phyloP scores from a whole-genome alignment of 305 asterid species.

The Vinca major region DNA sequence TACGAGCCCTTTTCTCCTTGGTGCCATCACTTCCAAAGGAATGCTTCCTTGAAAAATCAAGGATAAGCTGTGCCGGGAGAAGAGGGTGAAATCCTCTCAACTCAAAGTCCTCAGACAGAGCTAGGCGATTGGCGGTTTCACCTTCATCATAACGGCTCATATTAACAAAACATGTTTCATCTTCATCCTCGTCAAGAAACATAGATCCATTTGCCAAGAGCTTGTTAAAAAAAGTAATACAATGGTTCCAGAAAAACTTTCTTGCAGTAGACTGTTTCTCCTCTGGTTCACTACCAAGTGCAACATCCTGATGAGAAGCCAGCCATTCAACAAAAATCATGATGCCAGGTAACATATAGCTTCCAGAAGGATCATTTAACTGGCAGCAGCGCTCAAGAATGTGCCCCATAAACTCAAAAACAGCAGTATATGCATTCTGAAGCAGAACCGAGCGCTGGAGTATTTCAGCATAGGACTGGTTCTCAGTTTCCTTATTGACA shows the following conservation, averaged over 20 bases:
- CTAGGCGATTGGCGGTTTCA: constrained; percentile 71
- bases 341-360: constrained; percentile 78
- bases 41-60: constrained; percentile 78
- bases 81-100: constrained; percentile 90
- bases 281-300: constrained; percentile 57
- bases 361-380: constrained; percentile 62
- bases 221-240: constrained; percentile 54
- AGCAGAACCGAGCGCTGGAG: constrained; percentile 84
- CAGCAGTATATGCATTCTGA: constrained; percentile 73
- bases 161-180: constrained; percentile 66
- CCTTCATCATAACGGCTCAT: constrained; percentile 85
- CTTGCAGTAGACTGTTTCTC: constrained; percentile 70
- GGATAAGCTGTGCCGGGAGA: constrained; percentile 81
- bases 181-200: constrained; percentile 50
- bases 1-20: constrained; percentile 52
- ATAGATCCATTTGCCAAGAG: constrained; percentile 49
- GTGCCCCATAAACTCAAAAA: constrained; percentile 75
- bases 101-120: constrained; percentile 84
- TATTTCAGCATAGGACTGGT: constrained; percentile 86
- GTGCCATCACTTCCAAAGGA: constrained; percentile 56
- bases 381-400: constrained; percentile 63
- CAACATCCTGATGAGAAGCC: constrained; percentile 75
- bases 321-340: constrained; percentile 92
- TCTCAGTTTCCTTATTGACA: constrained; percentile 66
- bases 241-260: constrained; percentile 66